These are phyloP conservation scores for Lecanicillium sp. DNA, from an alignment of 2,329 filamentous ascomycete species.

Conservation along the genomic window DNA sequence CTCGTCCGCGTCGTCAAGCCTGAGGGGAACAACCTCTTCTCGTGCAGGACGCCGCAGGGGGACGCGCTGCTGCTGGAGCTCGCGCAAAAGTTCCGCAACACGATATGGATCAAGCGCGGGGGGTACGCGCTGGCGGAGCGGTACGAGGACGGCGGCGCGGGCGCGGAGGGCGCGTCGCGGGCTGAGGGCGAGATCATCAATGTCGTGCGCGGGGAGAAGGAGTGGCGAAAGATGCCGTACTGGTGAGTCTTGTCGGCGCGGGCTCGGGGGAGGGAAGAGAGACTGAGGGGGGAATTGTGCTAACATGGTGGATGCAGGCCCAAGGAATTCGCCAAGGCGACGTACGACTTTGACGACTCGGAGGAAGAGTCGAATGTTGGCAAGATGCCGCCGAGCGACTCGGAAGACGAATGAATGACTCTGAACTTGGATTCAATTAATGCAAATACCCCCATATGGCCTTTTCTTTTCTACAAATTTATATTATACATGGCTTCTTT, in stretches of 20 bases:
- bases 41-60: constrained; percentile 63
- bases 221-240: constrained; percentile 82
- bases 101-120: constrained; percentile 87
- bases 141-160: constrained; percentile 56
- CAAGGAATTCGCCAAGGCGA: constrained; percentile 66
- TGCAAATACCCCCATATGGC: no score
- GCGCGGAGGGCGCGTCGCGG: constrained; percentile 50
- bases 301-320: constrained; percentile 51
- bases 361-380: constrained; percentile 76
- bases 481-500: no score
- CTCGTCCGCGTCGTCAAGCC: constrained; percentile 76
- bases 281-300: constrained; percentile 13
- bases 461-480: no score
- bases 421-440: no score
- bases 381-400: constrained; percentile 77
- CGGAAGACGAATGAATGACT: constrained; percentile 70
- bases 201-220: constrained; percentile 83
- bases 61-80: constrained; percentile 71
- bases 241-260: constrained; percentile 53
- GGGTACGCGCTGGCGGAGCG: constrained; percentile 79
- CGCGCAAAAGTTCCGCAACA: constrained; percentile 77
- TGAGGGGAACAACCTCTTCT: constrained; percentile 85
- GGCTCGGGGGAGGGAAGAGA: background rate
- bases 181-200: constrained; percentile 87
- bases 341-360: constrained; percentile 58